Evolutionary conservation across 2,329 filamentous ascomycete genomes (phyloP), one percentile per base, ranked within the genome.

Genomic region (Aspergillus fumigatus): DNA sequence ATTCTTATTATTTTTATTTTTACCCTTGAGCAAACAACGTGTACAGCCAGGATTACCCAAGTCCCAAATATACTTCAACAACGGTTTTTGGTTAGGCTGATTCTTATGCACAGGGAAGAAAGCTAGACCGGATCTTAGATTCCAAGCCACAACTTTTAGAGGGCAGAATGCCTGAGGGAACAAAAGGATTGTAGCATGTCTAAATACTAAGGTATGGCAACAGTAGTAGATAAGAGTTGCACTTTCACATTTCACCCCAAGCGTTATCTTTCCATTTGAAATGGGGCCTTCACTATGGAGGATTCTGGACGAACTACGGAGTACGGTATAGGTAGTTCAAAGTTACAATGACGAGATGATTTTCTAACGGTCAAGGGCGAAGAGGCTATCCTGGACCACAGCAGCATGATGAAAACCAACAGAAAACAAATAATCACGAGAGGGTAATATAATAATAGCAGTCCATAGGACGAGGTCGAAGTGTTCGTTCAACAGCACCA

Each of bases 81-180:
- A 64, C 62, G 62, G 62, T 57, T 59, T 45, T 50, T 48, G 52
- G 58, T 58, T 62, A 55, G 41, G 56, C 54, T 53, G 51, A 41
- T 55, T 48, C 45, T 48, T 41, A 29, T 32, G 48, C 51, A 54
- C 25, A 29, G 23, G 47, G 35, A 21, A 29, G 32, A 11, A 11
- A 25, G 38, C 50, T 49, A 38, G 48, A 27, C 54, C 55, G n/a
- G 52, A 51, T 54, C 55, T 50, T 50, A 50, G 50, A 50, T 38
- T 25, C 56, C 53, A 54, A 48, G 55, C 51, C 48, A 57, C 52
- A 49, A 50, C 32, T 35, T 35, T 35, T 17, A 35, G 14, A 35
- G 32, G 32, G 6, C 32, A 6, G 6, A n/a, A 7, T 38, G 32
- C 14, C 14, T 7, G 14, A 17, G 14, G 14, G 32, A 38, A 6